Conservation (phyloP, 2,329 filamentous ascomycete genomes). For the Lomentospora prolificans region DNA sequence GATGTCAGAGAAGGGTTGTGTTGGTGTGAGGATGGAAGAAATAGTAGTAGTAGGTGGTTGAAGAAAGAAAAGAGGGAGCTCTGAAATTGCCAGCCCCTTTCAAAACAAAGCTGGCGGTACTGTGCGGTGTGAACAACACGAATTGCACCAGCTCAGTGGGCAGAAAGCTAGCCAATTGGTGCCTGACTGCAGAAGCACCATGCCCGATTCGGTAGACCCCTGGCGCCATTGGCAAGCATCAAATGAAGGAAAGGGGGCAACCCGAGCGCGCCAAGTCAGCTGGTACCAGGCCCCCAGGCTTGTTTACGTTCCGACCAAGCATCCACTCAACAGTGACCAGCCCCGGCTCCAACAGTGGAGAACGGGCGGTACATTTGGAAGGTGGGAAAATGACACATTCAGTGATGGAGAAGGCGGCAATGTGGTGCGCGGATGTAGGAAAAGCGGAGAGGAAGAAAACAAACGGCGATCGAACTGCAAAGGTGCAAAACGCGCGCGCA, state of each 20-base stretch:
- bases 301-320: neutral
- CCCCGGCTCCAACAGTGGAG: neutral
- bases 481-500: neutral
- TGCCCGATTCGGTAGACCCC: constrained; percentile 7
- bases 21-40: constrained; percentile 10
- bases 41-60: constrained; percentile 11
- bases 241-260: neutral
- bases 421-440: constrained; percentile 7
- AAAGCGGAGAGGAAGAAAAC: constrained; percentile 9
- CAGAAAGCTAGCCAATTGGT: constrained; percentile 7
- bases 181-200: constrained; percentile 7
- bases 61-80: constrained; percentile 1
- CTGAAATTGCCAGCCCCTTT: constrained; percentile 9
- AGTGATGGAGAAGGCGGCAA: neutral
- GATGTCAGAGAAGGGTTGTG: constrained; percentile 17
- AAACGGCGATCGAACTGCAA: neutral
- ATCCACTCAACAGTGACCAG: neutral
- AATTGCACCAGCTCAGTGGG: constrained; percentile 2
- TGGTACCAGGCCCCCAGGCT: neutral
- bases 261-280: neutral
- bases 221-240: constrained; percentile 8
- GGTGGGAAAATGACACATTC: neutral
- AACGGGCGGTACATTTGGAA: neutral
- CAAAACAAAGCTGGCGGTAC: constrained; percentile 5
- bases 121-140: constrained; percentile 6